Conservation (phyloP, 106 monocot genomes). For the Dendrobium nobile region DNA sequence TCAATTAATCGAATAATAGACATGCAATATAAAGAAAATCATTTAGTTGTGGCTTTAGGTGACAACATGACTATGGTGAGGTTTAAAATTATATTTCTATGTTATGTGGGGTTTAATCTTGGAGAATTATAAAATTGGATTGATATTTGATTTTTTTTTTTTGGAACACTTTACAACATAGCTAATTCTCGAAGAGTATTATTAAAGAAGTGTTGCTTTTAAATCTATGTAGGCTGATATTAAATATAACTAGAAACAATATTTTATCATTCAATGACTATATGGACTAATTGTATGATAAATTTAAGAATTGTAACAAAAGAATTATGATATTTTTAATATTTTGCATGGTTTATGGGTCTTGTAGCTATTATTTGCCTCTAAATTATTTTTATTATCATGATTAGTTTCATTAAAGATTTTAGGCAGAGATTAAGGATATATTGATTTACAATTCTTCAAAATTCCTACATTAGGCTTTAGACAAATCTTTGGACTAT, state of each 20-base stretch:
- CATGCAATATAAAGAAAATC: too few relatives aligned
- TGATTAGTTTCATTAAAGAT: background rate
- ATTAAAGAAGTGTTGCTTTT: background rate
- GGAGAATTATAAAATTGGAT: background rate
- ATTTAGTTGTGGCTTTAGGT: too few relatives aligned
- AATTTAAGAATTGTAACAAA: background rate
- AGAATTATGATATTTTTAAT: background rate
- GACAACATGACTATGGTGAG: background rate
- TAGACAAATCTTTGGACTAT: background rate
- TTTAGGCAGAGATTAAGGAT: background rate
- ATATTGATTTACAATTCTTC: background rate
- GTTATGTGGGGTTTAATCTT: background rate
- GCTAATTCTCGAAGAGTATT: background rate
- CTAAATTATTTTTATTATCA: background rate
- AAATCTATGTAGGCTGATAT: background rate
- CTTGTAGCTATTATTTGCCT: background rate
- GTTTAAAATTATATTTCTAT: background rate
- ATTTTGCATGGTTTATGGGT: background rate
- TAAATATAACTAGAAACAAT: background rate
- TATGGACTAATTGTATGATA: background rate
- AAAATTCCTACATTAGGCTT: background rate
- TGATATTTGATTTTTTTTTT: background rate
- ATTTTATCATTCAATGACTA: background rate
- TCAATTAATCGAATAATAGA: too few relatives aligned
- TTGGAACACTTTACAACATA: too few relatives aligned